A percentile compares a stretch with the other conserved stretches of the same genome.
Evolutionary conservation across 2,329 filamentous ascomycete species (phyloP).

Genomic region (Penicillium glabrum): DNA sequence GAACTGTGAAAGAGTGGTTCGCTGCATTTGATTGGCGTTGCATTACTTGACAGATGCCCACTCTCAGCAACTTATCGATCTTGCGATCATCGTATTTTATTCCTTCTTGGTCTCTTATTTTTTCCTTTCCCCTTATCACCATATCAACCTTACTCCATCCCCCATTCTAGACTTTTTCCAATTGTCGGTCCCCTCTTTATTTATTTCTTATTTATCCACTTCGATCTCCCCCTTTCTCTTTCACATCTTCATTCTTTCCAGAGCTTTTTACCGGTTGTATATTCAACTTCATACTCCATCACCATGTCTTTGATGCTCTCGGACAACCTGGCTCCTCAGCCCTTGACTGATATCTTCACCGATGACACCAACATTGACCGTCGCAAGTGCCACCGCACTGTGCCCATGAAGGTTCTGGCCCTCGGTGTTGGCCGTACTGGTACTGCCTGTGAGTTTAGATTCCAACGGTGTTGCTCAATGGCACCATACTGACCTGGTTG

Average conservation of each 20-base stretch:
- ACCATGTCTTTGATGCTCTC: slow-evolving; percentile 38
- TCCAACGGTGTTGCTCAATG: background rate
- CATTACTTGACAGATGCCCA: slow-evolving; percentile 21
- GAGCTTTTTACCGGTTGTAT: slow-evolving; percentile 4
- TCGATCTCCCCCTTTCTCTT: slow-evolving; percentile 5
- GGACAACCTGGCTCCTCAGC: slow-evolving; percentile 41
- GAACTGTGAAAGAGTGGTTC: slow-evolving; percentile 9
- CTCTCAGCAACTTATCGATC: slow-evolving; percentile 21
- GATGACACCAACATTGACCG: slow-evolving; percentile 68
- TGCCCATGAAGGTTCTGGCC: slow-evolving; percentile 71
- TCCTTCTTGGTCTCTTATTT: slow-evolving; percentile 11
- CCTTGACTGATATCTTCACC: slow-evolving; percentile 53
- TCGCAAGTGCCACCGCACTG: slow-evolving; percentile 62
- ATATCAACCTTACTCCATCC: slow-evolving; percentile 16
- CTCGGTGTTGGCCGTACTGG: slow-evolving; percentile 70
- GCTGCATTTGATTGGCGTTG: slow-evolving; percentile 12
- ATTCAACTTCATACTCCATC: background rate
- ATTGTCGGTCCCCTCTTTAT: slow-evolving; percentile 22
- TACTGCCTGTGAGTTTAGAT: slow-evolving; percentile 60
- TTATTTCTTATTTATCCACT: slow-evolving; percentile 12
- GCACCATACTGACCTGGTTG: slow-evolving; percentile 5
- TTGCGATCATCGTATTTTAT: slow-evolving; percentile 11
- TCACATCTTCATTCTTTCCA: slow-evolving; percentile 1
- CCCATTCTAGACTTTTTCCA: slow-evolving; percentile 24
- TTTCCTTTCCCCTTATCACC: slow-evolving; percentile 18